A percentile compares a stretch with the other conserved stretches of the same genome.
Conservation (phyloP, 2,329 filamentous ascomycete species). For the Xylariaceae sp. region DNA sequence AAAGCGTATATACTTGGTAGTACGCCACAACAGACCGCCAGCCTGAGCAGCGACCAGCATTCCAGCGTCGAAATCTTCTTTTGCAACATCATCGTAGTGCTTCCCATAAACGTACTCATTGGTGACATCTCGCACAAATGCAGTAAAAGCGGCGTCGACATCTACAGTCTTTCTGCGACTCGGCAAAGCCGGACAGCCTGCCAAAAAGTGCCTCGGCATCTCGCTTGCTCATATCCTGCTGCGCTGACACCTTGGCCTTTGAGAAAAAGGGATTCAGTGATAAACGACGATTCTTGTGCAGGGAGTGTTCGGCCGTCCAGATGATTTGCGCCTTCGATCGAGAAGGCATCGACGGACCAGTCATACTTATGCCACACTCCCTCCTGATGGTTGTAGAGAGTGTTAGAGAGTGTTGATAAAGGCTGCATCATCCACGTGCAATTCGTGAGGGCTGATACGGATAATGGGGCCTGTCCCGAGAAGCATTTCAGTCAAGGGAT, state of each 20-base stretch:
- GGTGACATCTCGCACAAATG: constrained; percentile 14
- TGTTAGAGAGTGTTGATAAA: constrained; percentile 13
- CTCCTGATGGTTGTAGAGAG: constrained; percentile 4
- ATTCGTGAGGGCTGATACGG: constrained; percentile 11
- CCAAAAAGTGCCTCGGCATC: constrained; percentile 2
- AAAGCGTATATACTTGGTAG: constrained; percentile 16
- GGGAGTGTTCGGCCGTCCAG: constrained; percentile 2
- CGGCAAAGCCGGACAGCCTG: background rate
- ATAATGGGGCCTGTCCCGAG: constrained; percentile 10
- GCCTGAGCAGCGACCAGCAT: background rate
- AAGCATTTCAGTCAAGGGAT: background rate
- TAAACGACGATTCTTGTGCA: constrained; percentile 14
- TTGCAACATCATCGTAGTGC: constrained; percentile 6
- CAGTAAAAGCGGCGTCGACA: constrained; percentile 8
- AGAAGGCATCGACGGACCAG: constrained; percentile 9
- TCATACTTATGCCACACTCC: constrained; percentile 12
- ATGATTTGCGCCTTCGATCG: background rate
- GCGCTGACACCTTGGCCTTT: constrained; percentile 4
- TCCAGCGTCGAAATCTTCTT: background rate
- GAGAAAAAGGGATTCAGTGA: constrained; percentile 19
- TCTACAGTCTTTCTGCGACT: background rate
- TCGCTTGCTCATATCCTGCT: constrained; percentile 3
- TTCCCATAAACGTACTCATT: constrained; percentile 14
- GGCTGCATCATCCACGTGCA: constrained; percentile 9
- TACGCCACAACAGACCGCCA: constrained; percentile 14